Conservation (phyloP, 2,329 filamentous ascomycete species). For the Fusarium napiforme region DNA sequence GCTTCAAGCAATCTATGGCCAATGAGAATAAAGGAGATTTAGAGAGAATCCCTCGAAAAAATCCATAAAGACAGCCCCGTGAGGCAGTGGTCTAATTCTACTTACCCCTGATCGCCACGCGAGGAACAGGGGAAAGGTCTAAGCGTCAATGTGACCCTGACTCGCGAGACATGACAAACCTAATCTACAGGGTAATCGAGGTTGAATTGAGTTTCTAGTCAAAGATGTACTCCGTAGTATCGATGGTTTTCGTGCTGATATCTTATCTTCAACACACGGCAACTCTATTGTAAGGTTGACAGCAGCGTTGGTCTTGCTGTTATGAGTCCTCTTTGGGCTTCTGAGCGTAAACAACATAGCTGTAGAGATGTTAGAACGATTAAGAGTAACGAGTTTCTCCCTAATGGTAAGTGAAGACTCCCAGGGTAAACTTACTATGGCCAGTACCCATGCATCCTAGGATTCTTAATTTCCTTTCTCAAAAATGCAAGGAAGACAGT, state of each 20-base stretch:
- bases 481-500: constrained; percentile 36
- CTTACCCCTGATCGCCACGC: not conserved
- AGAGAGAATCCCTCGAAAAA: not conserved
- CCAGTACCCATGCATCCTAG: constrained; percentile 39
- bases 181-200: not conserved
- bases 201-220: not conserved
- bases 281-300: not conserved
- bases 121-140: not conserved
- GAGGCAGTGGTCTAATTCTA: not conserved
- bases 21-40: rapidly evolving
- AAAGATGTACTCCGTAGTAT: too few relatives aligned
- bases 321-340: not conserved
- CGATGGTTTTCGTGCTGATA: too few relatives aligned
- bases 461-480: constrained; percentile 39
- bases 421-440: constrained; percentile 31
- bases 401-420: rapidly evolving
- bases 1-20: not conserved
- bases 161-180: not conserved
- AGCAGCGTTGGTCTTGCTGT: rapidly evolving
- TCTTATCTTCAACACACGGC: not conserved
- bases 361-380: not conserved
- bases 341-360: constrained; percentile 30
- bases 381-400: rapidly evolving
- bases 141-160: not conserved
- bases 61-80: not conserved